Base-by-base conservation (phyloP, 176 grass and related monocot genomes). In the Triticum monococcum region DNA sequence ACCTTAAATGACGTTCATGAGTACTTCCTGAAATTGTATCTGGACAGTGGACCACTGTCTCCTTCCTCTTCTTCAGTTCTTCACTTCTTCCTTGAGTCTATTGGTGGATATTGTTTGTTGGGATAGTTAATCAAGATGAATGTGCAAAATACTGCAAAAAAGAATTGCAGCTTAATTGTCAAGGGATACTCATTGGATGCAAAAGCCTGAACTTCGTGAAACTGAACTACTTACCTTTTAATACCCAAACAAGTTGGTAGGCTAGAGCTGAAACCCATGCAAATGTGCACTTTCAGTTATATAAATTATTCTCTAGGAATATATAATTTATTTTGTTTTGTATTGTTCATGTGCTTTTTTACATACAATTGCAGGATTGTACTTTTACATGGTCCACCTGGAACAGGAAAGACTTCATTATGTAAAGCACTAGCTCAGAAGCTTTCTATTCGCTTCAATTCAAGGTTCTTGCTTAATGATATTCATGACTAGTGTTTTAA, bases 401-500 rank as follows among this genome's bases (percentile, higher is more conserved):
- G 97, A 91, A 99, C 97, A 13, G 97, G 97, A 83, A 99, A 99
- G 87, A 99, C 97, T 68, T 99, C 97, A 64, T 88, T 99, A 68
- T 99, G 97, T 80, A 99, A 99, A 94, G 97, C 97, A 74, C 80
- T 99, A 62, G 97, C 97, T 78, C 97, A 99, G 79, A 99, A 99
- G 79, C 97, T 99, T 92, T 96, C 97, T 48, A 94, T 99, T 88
- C 92, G 87, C 64, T 91, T 94, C 77, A 96, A 91, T 31, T 93
- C 94, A 80, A 96, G 97, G 97, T 99, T 50, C 30, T 40, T 52
- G 41, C 65, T 78, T 17, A 56, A 72, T 88, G 79, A 76, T 23
- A 66, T 85, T 72, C 41, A 61, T 18, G 18, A 63, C 24, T 84
- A 41, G 46, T 89, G 17, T 54, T 73, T 72, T 20, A 48, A 73